phyloP scores from a whole-genome alignment of 1,284 basidiomycete species.

The Fistulinella cinereoalba region DNA sequence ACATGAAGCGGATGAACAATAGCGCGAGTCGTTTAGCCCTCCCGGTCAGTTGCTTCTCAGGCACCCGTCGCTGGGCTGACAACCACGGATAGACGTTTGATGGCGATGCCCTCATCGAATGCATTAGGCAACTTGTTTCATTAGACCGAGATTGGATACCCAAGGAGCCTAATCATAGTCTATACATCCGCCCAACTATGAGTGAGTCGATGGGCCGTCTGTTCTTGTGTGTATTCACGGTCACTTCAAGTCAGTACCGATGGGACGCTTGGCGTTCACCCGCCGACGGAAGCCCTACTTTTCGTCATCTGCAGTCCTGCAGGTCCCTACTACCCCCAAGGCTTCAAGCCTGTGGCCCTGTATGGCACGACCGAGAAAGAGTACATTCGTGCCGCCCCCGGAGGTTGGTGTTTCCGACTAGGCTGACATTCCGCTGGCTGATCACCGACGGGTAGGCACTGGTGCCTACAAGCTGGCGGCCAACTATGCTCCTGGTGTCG shows the following conservation, averaged over 20 bases:
- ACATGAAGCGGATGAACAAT: slow-evolving; percentile 91
- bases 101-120: slow-evolving; percentile 72
- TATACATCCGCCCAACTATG: slow-evolving; percentile 85
- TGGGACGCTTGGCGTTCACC: slow-evolving; percentile 82
- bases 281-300: slow-evolving; percentile 85
- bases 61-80: slow-evolving; percentile 2
- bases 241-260: slow-evolving; percentile 79
- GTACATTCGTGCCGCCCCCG: slow-evolving; percentile 86
- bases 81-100: slow-evolving; percentile 65
- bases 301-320: slow-evolving; percentile 95
- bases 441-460: slow-evolving; percentile 50
- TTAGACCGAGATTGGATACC: slow-evolving; percentile 95
- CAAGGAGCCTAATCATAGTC: slow-evolving; percentile 81
- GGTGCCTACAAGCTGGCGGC: slow-evolving; percentile 90
- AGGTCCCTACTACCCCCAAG: slow-evolving; percentile 92
- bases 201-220: no score
- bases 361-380: slow-evolving; percentile 78
- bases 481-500: slow-evolving; percentile 89
- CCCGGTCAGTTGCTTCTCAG: slow-evolving; percentile 52
- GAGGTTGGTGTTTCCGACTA: slow-evolving; percentile 55
- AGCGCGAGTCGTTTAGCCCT: slow-evolving; percentile 74
- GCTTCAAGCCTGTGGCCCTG: slow-evolving; percentile 94
- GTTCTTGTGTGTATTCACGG: no score
- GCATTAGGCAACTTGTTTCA: slow-evolving; percentile 87
- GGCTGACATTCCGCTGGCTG: slow-evolving; percentile 4